phyloP scores from a whole-genome alignment of 768 basidiomycete genomes.

The Rhizopogon salebrosus region DNA sequence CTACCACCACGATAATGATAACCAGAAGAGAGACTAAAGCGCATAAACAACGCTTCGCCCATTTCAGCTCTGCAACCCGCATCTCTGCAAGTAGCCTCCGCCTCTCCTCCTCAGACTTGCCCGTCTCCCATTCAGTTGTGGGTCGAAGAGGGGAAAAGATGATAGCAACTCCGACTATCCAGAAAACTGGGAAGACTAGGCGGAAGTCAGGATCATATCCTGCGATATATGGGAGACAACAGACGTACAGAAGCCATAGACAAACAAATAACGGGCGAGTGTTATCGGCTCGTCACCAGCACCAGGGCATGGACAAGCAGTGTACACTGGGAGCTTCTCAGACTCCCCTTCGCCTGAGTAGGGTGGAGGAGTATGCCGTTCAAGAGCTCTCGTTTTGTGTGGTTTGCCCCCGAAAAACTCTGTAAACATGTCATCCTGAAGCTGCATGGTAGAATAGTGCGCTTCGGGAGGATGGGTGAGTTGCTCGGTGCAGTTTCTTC shows the following conservation, averaged over 20 bases:
- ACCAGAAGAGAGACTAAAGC: constrained; percentile 45
- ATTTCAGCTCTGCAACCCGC: constrained; percentile 46
- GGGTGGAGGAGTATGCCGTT: constrained; percentile 28
- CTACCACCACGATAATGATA: constrained; percentile 28
- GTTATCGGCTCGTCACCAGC: constrained; percentile 43
- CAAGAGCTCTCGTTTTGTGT: constrained; percentile 19
- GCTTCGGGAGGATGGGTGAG: constrained; percentile 15
- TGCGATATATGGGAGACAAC: constrained; percentile 1
- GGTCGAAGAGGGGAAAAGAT: constrained; percentile 46
- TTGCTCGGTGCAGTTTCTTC: not conserved
- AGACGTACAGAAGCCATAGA: constrained; percentile 55
- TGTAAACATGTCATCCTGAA: constrained; percentile 23
- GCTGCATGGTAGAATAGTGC: constrained; percentile 21
- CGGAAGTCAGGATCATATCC: not conserved
- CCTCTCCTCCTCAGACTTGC: constrained; percentile 49
- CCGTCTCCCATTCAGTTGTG: constrained; percentile 50
- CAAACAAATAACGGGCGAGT: constrained; percentile 57
- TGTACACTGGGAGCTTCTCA: constrained; percentile 23
- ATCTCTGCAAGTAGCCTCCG: constrained; percentile 41
- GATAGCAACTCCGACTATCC: constrained; percentile 54
- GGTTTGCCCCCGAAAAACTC: constrained; percentile 28
- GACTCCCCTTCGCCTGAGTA: constrained; percentile 39
- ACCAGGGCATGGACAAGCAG: constrained; percentile 11
- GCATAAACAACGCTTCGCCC: constrained; percentile 51
- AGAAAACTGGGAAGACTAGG: constrained; percentile 58